Evolutionary conservation across 352 stramenopile species (phyloP).

Genomic region (Thraustochytrium sp.): DNA sequence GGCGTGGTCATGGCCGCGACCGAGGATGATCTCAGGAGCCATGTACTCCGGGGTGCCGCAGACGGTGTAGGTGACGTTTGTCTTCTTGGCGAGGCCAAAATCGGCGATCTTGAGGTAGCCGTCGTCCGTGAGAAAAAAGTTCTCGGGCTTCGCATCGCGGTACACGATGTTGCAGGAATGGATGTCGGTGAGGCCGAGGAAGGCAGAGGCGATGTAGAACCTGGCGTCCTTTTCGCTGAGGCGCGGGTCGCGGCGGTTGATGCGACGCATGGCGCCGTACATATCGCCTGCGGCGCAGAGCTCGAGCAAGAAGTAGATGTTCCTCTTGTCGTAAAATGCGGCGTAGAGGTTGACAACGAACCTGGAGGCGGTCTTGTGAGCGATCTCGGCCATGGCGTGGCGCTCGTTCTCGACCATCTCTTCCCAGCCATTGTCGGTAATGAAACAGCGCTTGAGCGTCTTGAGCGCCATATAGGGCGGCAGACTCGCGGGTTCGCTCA

Average conservation of each 20-base stretch:
- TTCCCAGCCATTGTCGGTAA: conserved; percentile 82
- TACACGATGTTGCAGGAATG: conserved; percentile 67
- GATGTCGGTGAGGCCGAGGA: conserved; percentile 69
- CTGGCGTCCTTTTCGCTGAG: conserved; percentile 30
- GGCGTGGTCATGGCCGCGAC: conserved; percentile 50
- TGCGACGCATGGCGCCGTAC: conserved; percentile 72
- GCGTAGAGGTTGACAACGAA: conserved; percentile 82
- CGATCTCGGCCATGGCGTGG: conserved; percentile 73
- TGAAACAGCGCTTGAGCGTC: conserved; percentile 78
- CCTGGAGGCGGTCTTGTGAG: conserved; percentile 57
- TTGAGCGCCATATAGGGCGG: conserved; percentile 68
- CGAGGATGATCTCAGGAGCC: conserved; percentile 90
- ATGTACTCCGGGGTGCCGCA: conserved; percentile 92
- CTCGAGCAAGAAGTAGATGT: conserved; percentile 87
- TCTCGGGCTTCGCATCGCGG: conserved; percentile 75
- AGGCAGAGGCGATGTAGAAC: conserved; percentile 54
- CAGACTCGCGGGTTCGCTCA: background rate
- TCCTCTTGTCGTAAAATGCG: conserved; percentile 77
- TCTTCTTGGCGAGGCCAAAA: conserved; percentile 54
- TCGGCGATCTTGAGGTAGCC: conserved; percentile 51
- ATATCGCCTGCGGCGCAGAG: conserved; percentile 81
- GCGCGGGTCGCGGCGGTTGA: conserved; percentile 49
- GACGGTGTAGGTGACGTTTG: conserved; percentile 69
- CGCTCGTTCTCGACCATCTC: conserved; percentile 86
- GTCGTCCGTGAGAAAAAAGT: conserved; percentile 70